Evolutionary conservation across 495 filamentous ascomycete species (phyloP).

Genomic region (Neurospora tetraspora): DNA sequence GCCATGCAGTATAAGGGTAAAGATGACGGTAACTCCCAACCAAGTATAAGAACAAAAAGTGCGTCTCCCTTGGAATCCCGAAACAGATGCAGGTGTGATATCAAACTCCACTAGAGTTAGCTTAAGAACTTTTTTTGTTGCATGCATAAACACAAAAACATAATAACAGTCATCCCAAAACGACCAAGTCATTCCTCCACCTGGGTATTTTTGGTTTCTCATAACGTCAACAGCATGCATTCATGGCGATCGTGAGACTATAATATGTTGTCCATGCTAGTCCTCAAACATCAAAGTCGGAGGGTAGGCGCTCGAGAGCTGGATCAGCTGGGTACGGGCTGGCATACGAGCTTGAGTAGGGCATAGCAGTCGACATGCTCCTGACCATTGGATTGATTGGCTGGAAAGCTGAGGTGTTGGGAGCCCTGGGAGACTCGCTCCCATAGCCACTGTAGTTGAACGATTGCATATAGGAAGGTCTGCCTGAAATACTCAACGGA

Average conservation of each 20-base stretch:
- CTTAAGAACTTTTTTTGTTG: background rate
- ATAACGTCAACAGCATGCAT: background rate
- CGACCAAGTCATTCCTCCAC: background rate
- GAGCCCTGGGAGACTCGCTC: constrained; percentile 18
- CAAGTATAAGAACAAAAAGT: background rate
- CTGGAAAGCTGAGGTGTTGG: constrained; percentile 12
- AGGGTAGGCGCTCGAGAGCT: constrained; percentile 6
- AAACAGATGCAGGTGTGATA: background rate
- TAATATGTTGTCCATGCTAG: background rate
- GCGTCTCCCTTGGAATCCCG: background rate
- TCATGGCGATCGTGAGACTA: background rate
- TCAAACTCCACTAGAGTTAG: background rate
- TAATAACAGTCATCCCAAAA: background rate
- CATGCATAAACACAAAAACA: background rate
- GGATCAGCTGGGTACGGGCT: constrained; percentile 9
- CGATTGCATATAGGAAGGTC: constrained; percentile 21
- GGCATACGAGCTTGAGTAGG: constrained; percentile 8
- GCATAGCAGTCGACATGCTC: constrained; percentile 8
- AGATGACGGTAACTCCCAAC: background rate
- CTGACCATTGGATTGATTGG: constrained; percentile 11
- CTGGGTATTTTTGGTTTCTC: background rate
- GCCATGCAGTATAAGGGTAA: background rate
- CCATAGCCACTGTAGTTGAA: constrained; percentile 22
- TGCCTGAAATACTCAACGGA: constrained; percentile 31
- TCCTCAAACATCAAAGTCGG: constrained; percentile 14